These are phyloP conservation scores for Pugionium cornutum DNA, from an alignment of 345 rosid species.

Conservation along the genomic window DNA sequence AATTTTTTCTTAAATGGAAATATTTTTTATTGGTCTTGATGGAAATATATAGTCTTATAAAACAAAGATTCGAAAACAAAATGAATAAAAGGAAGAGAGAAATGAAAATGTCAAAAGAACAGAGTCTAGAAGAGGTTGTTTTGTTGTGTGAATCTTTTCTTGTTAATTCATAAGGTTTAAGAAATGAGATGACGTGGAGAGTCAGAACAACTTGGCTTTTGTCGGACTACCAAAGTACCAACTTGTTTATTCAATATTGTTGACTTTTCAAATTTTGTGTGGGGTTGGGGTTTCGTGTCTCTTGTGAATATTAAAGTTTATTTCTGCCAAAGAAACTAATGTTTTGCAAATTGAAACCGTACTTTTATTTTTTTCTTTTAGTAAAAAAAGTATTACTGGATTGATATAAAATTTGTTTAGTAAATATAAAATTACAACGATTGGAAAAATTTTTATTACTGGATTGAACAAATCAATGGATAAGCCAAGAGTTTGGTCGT, in stretches of 20 bases:
- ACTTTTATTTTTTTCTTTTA: no score
- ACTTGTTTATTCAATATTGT: conserved; percentile 21
- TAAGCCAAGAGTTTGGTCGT: background rate
- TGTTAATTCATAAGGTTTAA: no score
- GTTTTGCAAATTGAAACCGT: background rate
- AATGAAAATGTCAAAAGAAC: conserved; percentile 13
- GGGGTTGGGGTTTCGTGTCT: background rate
- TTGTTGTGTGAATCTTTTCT: conserved; percentile 19
- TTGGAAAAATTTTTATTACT: background rate
- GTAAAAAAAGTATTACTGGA: no score
- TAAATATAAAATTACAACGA: no score
- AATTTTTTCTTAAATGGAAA: background rate
- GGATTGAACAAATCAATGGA: background rate
- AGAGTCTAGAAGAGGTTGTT: conserved; percentile 24
- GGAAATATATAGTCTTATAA: background rate
- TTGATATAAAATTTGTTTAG: no score
- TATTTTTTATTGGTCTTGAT: no score
- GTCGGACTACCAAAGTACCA: conserved; percentile 35
- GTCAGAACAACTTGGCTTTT: conserved; percentile 32
- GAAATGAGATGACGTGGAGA: conserved; percentile 30
- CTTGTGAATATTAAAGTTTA: background rate
- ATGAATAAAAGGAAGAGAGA: conserved; percentile 14
- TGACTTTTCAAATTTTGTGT: conserved; percentile 35
- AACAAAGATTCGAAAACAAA: conserved; percentile 16
- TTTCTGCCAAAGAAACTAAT: background rate